A percentile compares a stretch with the other conserved stretches of the same genome.
These are phyloP conservation scores for Hansenula lynferdii DNA, from an alignment of 1,139 yeast genomes.

Conservation along the genomic window DNA sequence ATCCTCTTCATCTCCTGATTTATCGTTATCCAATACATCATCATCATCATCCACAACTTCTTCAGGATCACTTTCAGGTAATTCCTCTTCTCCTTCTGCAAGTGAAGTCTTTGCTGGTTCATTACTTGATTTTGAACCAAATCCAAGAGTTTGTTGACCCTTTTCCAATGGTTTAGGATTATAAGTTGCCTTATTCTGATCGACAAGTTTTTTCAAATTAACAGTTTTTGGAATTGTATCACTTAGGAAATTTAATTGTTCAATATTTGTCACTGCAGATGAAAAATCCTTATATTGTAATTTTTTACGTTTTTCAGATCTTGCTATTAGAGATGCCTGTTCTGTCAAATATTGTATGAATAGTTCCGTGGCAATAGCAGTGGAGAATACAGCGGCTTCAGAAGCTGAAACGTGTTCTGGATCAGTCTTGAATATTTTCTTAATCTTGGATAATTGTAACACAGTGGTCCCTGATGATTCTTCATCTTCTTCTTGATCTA, in stretches of 20 bases:
- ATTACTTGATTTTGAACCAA: slow-evolving; percentile 16
- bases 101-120: too few species aligned
- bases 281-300: slow-evolving; percentile 73
- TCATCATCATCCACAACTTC: slow-evolving; percentile 12
- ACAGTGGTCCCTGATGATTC: slow-evolving; percentile 21
- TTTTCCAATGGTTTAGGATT: slow-evolving; percentile 25
- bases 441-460: slow-evolving; percentile 78
- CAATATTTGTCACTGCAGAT: slow-evolving; percentile 61
- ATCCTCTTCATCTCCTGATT: slow-evolving; percentile 6
- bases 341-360: slow-evolving; percentile 78
- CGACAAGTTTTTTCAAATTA: slow-evolving; percentile 47
- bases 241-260: slow-evolving; percentile 59
- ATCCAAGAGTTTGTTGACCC: slow-evolving; percentile 36
- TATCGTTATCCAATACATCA: slow-evolving; percentile 6
- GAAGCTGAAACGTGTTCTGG: slow-evolving; percentile 77
- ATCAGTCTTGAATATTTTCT: slow-evolving; percentile 79
- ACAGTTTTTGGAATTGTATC: slow-evolving; percentile 66
- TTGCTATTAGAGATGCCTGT: slow-evolving; percentile 69
- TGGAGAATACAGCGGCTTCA: slow-evolving; percentile 73
- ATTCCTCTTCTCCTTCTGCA: slow-evolving; percentile 14
- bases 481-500: slow-evolving; percentile 4
- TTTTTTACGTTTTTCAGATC: slow-evolving; percentile 66
- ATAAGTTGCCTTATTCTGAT: slow-evolving; percentile 41
- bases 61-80: slow-evolving; percentile 20
- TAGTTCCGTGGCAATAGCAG: slow-evolving; percentile 84